Evolutionary conservation across 305 asterid species (phyloP).

Genomic region (Plantago lanceolata): DNA sequence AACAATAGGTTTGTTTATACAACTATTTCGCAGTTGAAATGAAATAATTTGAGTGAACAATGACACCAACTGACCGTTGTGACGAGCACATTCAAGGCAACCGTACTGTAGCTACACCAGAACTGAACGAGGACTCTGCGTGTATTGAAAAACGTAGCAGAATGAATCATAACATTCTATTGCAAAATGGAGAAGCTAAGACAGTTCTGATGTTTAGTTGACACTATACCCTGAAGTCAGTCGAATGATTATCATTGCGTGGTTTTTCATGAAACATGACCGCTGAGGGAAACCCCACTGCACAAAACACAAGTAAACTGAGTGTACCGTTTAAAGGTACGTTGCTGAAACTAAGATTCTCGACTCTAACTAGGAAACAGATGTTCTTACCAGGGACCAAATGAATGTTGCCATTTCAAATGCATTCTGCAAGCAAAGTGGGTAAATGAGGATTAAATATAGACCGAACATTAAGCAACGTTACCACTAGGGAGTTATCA

Average conservation of each 20-base stretch:
- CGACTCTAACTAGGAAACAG: constrained; percentile 11
- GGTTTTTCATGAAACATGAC: constrained; percentile 82
- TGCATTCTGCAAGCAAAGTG: constrained; percentile 61
- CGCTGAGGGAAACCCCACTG: constrained; percentile 83
- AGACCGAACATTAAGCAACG: background rate
- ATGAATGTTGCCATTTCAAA: constrained; percentile 94
- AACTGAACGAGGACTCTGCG: constrained; percentile 79
- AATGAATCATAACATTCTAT: background rate
- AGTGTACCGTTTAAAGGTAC: constrained; percentile 8
- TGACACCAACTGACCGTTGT: constrained; percentile 49
- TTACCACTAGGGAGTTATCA: background rate
- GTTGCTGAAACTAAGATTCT: constrained; percentile 1
- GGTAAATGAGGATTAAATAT: background rate
- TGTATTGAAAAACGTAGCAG: background rate
- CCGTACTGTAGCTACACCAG: constrained; percentile 94
- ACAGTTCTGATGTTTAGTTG: background rate
- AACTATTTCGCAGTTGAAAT: background rate
- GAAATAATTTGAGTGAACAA: background rate
- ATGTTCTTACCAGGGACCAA: constrained; percentile 75
- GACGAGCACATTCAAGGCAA: constrained; percentile 70
- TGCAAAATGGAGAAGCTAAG: background rate
- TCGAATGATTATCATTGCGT: constrained; percentile 57
- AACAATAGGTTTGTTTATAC: background rate
- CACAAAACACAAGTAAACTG: constrained; percentile 14
- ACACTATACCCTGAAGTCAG: constrained; percentile 57